Evolutionary conservation across 805 yeast genomes (phyloP), one percentile per base, ranked within the genome.

Genomic region (Ogataea nitratoaversa): DNA sequence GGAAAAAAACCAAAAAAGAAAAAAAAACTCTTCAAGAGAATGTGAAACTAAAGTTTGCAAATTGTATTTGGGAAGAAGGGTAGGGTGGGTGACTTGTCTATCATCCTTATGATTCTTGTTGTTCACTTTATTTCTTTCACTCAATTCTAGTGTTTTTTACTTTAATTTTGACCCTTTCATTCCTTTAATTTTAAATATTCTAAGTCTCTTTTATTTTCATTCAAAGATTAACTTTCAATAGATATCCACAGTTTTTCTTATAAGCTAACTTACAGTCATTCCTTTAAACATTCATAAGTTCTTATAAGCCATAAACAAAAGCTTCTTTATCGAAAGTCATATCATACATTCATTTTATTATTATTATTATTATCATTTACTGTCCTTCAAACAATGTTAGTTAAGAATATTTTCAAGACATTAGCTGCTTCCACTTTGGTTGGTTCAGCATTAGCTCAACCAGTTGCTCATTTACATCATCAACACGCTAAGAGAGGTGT

Each of bases 401-500:
- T 61, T 43, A 53, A 49, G 28, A 44, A 42, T 41, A 48, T 79
- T 57, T 55, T 76, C 54, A 70, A 67, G 51, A 62, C 74, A 39
- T 43, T 70, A 41, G 57, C 67, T 43, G 62, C 69, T 34, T 76
- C 81, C 40, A 56, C 78, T 38, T 56, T 78, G 40, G 62, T 72
- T 44, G 73, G 74, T 52, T 60, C 75, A 38, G 71, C 73, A 37
- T 44, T 72, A 30, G 83, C 86, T 46, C 77, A 74, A 40, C 87
- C 88, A 43, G 66, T 76, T 40, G 71, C 68, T 42, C 83, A 76
- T 52, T 74, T 70, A 49, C 88, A 83, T 64, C 74, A 74, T 57
- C 62, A 63, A 48, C 78, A 77, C 59, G 78, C 72, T 57, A 78
- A 80, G 68, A 79, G 68, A 53, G 68, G 67, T 40, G 76, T 70